A percentile compares a stretch with the other conserved stretches of the same genome.
Conservation (phyloP, 2,329 filamentous ascomycete species). For the Fusarium citri region DNA sequence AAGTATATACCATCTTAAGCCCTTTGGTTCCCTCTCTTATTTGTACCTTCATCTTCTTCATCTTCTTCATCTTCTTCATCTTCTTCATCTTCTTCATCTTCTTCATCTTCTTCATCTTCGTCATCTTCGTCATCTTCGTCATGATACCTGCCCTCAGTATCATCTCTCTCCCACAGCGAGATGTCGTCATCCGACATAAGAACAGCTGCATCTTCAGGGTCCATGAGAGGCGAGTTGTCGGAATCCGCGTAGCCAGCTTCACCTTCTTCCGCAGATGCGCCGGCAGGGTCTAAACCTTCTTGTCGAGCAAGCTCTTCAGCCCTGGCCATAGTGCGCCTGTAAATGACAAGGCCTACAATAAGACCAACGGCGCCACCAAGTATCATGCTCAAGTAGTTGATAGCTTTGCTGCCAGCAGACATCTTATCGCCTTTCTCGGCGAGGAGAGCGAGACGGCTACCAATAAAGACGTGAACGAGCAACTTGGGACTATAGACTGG, state of each 20-base stretch:
- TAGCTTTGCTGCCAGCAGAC: slow-evolving; percentile 78
- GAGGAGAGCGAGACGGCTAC: slow-evolving; percentile 81
- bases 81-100: slow-evolving; percentile 51
- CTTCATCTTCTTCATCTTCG: slow-evolving; percentile 50
- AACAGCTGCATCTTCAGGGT: slow-evolving; percentile 63
- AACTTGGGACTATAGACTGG: slow-evolving; percentile 76
- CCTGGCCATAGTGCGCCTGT: slow-evolving; percentile 74
- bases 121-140: slow-evolving; percentile 50
- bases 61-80: slow-evolving; percentile 51
- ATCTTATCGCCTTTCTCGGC: slow-evolving; percentile 88
- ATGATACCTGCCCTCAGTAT: slow-evolving; percentile 51
- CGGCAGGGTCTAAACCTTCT: slow-evolving; percentile 49
- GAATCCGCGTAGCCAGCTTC: slow-evolving; percentile 57
- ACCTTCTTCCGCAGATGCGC: slow-evolving; percentile 49
- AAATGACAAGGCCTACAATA: slow-evolving; percentile 86
- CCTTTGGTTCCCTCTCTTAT: slow-evolving; percentile 26
- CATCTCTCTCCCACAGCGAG: slow-evolving; percentile 64
- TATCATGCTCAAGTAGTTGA: slow-evolving; percentile 87
- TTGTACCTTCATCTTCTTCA: slow-evolving; percentile 44
- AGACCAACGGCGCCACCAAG: slow-evolving; percentile 78
- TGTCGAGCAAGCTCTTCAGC: slow-evolving; percentile 68
- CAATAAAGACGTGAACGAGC: slow-evolving; percentile 92
- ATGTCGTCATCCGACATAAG: slow-evolving; percentile 70
- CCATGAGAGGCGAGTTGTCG: slow-evolving; percentile 56
- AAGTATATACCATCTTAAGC: background rate